phyloP scores from a whole-genome alignment of 148 eudicot genomes.

The Fagopyrum tataricum region DNA sequence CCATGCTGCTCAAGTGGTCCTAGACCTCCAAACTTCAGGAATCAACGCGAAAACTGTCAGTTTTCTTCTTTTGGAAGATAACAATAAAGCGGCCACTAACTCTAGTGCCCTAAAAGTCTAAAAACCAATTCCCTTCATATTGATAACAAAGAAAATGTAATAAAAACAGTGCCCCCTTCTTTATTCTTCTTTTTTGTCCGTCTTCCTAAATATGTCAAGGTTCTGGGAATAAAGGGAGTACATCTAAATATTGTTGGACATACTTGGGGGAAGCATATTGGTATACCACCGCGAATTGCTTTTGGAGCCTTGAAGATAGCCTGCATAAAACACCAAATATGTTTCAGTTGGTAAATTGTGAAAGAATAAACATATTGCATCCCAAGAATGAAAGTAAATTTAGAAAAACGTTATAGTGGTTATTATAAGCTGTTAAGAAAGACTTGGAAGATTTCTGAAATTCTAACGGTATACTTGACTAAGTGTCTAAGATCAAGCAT shows the following conservation, averaged over 20 bases:
- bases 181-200: not conserved
- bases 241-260: constrained; percentile 17
- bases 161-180: not conserved
- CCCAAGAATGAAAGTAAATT: not conserved
- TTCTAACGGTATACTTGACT: not conserved
- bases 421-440: not conserved
- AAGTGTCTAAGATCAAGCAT: not conserved
- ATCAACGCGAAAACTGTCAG: not conserved
- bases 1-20: constrained; percentile 92
- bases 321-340: constrained; percentile 32
- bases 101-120: not conserved
- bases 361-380: not conserved
- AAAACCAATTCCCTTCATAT: not conserved
- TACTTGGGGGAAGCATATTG: constrained; percentile 96
- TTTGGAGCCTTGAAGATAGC: constrained; percentile 86
- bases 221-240: not conserved
- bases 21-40: constrained; percentile 64
- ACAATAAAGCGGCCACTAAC: not conserved
- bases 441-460: not conserved
- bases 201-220: not conserved
- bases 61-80: not conserved
- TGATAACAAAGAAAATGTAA: not conserved
- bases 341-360: constrained; percentile 2
- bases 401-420: not conserved
- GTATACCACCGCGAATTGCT: constrained; percentile 98